Conservation (phyloP, 2,329 filamentous ascomycete genomes). For the Talaromyces sp. region DNA sequence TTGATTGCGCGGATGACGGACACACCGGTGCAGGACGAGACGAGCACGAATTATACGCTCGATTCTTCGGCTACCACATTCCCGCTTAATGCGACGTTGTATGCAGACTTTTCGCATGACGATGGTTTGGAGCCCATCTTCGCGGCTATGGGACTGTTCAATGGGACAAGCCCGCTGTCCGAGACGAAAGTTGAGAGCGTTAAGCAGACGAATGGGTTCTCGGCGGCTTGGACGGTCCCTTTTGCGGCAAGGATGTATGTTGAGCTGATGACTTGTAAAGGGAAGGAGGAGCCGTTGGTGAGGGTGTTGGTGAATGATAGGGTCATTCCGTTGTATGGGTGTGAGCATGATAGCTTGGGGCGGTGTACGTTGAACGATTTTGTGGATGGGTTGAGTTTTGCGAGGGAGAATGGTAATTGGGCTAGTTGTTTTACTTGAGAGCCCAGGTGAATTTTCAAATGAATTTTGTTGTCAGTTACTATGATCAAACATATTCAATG, state of each 20-base stretch:
- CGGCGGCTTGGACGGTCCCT: conserved; percentile 76
- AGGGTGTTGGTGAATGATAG: conserved; percentile 80
- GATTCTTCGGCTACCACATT: conserved; percentile 67
- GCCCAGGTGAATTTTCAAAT: too few species aligned
- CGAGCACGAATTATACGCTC: conserved; percentile 73
- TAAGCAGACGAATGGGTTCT: conserved; percentile 62
- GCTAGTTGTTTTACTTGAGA: conserved; percentile 22
- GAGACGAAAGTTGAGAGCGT: conserved; percentile 50
- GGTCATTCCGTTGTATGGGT: conserved; percentile 68
- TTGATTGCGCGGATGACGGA: conserved; percentile 74
- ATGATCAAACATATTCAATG: too few species aligned
- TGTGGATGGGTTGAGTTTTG: conserved; percentile 72
- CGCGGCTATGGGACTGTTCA: conserved; percentile 75
- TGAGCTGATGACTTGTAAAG: conserved; percentile 74
- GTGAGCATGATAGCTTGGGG: conserved; percentile 66
- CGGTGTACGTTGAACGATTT: conserved; percentile 68
- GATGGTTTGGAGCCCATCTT: conserved; percentile 78
- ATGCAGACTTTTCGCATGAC: conserved; percentile 90
- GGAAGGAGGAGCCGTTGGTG: conserved; percentile 62
- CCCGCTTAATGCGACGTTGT: conserved; percentile 65
- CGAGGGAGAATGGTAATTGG: conserved; percentile 71
- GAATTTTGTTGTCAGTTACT: too few species aligned
- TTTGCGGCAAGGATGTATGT: conserved; percentile 80
- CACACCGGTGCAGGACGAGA: conserved; percentile 62
- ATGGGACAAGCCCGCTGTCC: conserved; percentile 57